phyloP scores from a whole-genome alignment of 2,329 filamentous ascomycete species.

The Herpotrichia juniperi region DNA sequence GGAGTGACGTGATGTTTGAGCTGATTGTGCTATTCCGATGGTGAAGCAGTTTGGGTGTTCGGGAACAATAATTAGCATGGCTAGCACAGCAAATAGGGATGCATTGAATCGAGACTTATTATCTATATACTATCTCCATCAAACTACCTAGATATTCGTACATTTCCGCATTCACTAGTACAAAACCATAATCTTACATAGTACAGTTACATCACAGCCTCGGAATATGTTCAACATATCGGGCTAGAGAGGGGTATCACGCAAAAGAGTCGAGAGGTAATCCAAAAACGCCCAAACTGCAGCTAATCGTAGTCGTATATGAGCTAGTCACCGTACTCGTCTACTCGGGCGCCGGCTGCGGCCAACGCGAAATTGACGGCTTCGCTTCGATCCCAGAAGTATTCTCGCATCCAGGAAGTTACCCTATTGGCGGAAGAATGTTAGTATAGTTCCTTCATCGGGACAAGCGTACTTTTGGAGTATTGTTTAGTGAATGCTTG shows the following conservation, averaged over 20 bases:
- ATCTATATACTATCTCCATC: no score
- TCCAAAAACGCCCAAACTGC: conserved; percentile 1
- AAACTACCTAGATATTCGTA: no score
- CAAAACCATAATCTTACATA: no score
- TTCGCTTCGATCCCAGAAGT: conserved; percentile 43
- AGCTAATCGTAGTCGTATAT: not conserved
- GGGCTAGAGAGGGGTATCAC: conserved; percentile 20
- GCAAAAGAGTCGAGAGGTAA: conserved; percentile 19
- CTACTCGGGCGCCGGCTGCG: conserved; percentile 34
- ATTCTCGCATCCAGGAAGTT: conserved; percentile 41
- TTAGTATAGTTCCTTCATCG: not conserved
- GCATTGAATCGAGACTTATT: no score
- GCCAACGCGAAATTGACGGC: conserved; percentile 36
- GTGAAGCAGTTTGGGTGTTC: no score
- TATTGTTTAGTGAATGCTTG: not conserved
- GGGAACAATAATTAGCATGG: no score
- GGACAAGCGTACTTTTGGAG: not conserved
- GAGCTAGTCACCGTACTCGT: conserved; percentile 26
- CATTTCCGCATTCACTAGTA: no score
- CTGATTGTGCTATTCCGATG: no score
- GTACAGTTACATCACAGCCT: conserved; percentile 4
- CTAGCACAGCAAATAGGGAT: no score
- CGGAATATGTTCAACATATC: conserved; percentile 9
- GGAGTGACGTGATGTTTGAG: not conserved
- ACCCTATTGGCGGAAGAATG: conserved; percentile 11